Percentiles rank a stretch among this genome's conserved stretches.
phyloP scores from a whole-genome alignment of 2,329 filamentous ascomycete genomes.

The Colletotrichum filicis region DNA sequence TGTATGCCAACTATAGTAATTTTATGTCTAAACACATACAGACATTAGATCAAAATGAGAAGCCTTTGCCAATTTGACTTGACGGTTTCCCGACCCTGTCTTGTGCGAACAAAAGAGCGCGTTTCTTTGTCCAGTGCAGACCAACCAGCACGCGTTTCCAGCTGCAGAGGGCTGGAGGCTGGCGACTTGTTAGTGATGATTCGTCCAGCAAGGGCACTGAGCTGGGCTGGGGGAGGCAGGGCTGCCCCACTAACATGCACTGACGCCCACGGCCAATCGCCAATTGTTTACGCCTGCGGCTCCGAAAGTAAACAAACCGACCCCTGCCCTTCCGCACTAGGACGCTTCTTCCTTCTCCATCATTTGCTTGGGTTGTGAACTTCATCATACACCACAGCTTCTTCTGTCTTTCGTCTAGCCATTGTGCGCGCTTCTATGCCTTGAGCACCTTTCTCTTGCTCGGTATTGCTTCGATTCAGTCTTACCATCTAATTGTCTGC shows the following conservation, averaged over 20 bases:
- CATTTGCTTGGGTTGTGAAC: not conserved
- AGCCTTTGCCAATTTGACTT: not conserved
- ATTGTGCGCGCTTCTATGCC: conserved; percentile 29
- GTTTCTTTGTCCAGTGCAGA: conserved; percentile 23
- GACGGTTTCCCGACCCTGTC: not conserved
- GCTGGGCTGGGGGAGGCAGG: not conserved
- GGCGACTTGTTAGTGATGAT: conserved; percentile 2
- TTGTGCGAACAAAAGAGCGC: conserved; percentile 2
- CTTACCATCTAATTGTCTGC: conserved; percentile 15
- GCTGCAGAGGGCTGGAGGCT: not conserved
- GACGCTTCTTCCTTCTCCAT: conserved; percentile 28
- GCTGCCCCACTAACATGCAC: conserved; percentile 26
- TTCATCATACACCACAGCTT: conserved; percentile 18
- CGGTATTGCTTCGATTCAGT: conserved; percentile 34
- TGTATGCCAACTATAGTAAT: not conserved
- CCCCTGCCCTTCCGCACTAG: conserved; percentile 27
- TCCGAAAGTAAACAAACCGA: conserved; percentile 35
- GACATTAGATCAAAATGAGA: not conserved
- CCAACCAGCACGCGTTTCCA: conserved; percentile 23
- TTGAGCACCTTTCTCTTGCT: conserved; percentile 30
- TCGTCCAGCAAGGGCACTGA: conserved; percentile 23
- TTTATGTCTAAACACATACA: not conserved
- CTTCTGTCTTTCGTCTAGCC: conserved; percentile 14
- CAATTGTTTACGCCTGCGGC: conserved; percentile 34
- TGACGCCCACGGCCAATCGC: conserved; percentile 19